phyloP scores from a whole-genome alignment of 2,329 filamentous ascomycete genomes.

The Arthrobotrys conoides region DNA sequence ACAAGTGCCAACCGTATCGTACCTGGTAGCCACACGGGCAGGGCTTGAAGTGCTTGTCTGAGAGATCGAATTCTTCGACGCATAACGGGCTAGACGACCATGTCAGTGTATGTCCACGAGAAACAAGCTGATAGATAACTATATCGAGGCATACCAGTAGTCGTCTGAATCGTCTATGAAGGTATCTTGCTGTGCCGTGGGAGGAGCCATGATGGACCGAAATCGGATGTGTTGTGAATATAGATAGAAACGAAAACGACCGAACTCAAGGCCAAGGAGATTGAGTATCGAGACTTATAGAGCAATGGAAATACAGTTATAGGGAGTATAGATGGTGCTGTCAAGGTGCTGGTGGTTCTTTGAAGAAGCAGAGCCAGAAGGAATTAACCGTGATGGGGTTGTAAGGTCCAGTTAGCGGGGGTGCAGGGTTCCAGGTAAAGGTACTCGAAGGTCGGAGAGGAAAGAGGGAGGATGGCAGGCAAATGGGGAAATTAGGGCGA shows the following conservation, averaged over 20 bases:
- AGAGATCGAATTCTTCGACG: constrained; percentile 98
- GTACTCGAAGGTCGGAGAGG: constrained; percentile 1
- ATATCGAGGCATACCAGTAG: constrained; percentile 72
- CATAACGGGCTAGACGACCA: constrained; percentile 82
- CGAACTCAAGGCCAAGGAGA: neutral
- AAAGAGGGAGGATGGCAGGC: neutral
- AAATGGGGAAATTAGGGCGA: neutral
- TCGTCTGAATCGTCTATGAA: constrained; percentile 81
- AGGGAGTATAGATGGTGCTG: constrained; percentile 12
- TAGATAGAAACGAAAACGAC: constrained; percentile 1
- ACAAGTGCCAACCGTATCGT: constrained; percentile 37
- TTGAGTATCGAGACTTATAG: constrained; percentile 21
- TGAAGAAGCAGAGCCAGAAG: neutral
- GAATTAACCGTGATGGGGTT: constrained; percentile 11
- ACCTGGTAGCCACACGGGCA: constrained; percentile 99
- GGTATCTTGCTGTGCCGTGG: constrained; percentile 73
- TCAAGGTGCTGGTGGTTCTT: neutral
- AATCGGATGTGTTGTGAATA: constrained; percentile 25
- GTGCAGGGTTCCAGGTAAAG: constrained; percentile 8
- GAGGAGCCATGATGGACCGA: constrained; percentile 73
- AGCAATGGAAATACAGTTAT: constrained; percentile 4
- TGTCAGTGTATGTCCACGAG: constrained; percentile 62
- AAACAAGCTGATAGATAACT: constrained; percentile 13
- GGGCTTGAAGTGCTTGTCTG: constrained; percentile 95
- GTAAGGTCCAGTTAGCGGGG: constrained; percentile 7